Percentiles rank a stretch among this genome's conserved stretches.
These are phyloP conservation scores for Kodamaea ohmeri DNA, from an alignment of 1,139 yeast species.

Conservation along the genomic window DNA sequence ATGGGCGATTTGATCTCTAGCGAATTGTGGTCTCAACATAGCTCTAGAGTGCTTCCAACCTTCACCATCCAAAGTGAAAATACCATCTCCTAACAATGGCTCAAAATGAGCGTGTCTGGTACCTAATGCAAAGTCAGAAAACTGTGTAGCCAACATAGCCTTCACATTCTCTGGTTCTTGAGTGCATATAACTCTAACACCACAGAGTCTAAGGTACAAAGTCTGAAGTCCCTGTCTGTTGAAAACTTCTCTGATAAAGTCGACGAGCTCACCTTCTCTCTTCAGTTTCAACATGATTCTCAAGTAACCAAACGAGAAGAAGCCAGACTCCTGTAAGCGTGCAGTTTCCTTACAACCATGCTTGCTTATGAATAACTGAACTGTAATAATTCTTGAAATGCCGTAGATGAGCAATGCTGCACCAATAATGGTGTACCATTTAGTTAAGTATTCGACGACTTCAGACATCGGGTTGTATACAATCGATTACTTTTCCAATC, in stretches of 20 bases:
- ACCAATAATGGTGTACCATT: conserved; percentile 18
- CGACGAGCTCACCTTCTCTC: conserved; percentile 15
- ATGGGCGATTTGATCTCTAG: conserved; percentile 29
- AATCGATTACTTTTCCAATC: too few species aligned
- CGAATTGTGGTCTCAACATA: conserved; percentile 29
- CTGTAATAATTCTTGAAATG: conserved; percentile 12
- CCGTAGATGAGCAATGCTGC: conserved; percentile 14
- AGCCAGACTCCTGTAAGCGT: conserved; percentile 10
- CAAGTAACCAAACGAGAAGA: conserved; percentile 12
- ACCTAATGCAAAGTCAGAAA: conserved; percentile 26
- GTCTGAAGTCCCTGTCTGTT: conserved; percentile 7
- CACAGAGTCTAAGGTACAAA: conserved; percentile 13
- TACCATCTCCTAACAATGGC: conserved; percentile 26
- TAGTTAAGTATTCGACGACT: conserved; percentile 14
- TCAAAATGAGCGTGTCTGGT: conserved; percentile 22
- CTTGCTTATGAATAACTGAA: conserved; percentile 15
- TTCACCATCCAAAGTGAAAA: conserved; percentile 26
- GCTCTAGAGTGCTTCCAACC: conserved; percentile 29
- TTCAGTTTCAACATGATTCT: conserved; percentile 13
- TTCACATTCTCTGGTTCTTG: conserved; percentile 25
- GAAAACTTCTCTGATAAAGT: conserved; percentile 10
- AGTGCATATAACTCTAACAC: conserved; percentile 18
- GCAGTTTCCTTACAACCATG: conserved; percentile 23
- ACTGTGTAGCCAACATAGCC: conserved; percentile 27
- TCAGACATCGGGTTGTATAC: background rate